phyloP scores from a whole-genome alignment of 768 basidiomycete genomes.

The Macrolepiota fuliginosa region DNA sequence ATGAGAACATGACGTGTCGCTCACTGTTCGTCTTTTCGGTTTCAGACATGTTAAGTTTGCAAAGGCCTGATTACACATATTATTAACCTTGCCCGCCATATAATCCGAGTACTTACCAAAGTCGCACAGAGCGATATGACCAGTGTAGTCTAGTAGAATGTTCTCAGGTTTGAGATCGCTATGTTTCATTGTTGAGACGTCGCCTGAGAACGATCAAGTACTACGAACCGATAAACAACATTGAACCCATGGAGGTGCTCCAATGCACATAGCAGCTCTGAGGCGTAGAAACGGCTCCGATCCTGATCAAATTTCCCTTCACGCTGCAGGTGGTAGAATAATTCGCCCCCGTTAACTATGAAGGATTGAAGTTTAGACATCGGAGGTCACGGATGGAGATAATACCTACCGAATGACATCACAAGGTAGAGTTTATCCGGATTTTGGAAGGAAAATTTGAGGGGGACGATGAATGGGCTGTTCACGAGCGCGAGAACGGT shows the following conservation, averaged over 20 bases:
- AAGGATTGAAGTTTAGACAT: background rate
- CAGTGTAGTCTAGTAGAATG: constrained; percentile 94
- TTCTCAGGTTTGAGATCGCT: constrained; percentile 98
- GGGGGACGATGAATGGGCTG: constrained; percentile 97
- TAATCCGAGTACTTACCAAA: constrained; percentile 54
- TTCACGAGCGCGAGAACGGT: constrained; percentile 97
- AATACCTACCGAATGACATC: constrained; percentile 83
- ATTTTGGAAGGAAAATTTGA: constrained; percentile 99
- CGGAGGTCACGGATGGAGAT: background rate
- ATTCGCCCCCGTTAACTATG: constrained; percentile 92
- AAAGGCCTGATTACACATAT: constrained; percentile 50
- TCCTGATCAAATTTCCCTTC: constrained; percentile 96
- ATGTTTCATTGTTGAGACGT: constrained; percentile 7
- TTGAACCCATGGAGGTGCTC: constrained; percentile 98
- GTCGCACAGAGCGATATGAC: constrained; percentile 97
- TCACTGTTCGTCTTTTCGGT: constrained; percentile 95
- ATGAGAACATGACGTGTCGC: constrained; percentile 20
- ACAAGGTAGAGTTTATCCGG: constrained; percentile 97
- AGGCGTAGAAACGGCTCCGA: constrained; percentile 94
- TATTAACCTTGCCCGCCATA: constrained; percentile 1
- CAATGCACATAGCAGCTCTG: constrained; percentile 92
- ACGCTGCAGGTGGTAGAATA: constrained; percentile 96
- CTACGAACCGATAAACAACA: constrained; percentile 87
- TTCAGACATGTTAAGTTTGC: constrained; percentile 96
- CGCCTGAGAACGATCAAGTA: background rate